Evolutionary conservation across 108 stramenopile species (phyloP), one percentile per base, ranked within the genome.

Genomic region (Cyclotella kingstonii): DNA sequence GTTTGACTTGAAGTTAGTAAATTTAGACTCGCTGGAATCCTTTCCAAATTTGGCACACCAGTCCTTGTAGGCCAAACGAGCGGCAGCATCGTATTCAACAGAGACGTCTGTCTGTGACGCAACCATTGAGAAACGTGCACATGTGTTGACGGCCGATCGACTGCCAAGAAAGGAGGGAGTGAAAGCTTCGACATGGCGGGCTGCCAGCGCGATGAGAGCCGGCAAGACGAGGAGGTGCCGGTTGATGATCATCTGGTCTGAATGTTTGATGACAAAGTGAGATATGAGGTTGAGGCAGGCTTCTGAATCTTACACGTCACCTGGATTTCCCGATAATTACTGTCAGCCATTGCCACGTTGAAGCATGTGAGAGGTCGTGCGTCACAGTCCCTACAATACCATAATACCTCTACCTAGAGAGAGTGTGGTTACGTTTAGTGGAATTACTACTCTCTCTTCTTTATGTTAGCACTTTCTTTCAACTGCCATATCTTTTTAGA

Each of bases 1-100:
- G 69, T 89, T 90, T 33, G 66, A 38, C 57, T 83, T 79, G 75
- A 94, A 94, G 10, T 61, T 55, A 44, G 66, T 61, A 46, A 77
- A 94, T 18, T 78, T 63, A 0, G 29, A 64, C 8, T 76, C 81
- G 40, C 73, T 81, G 25, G 72, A 68, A 4, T 69, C 77, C 66
- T 89, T 86, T 7, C 56, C 57, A 56, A 66, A 89, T 40, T 80
- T 69, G 30, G 53, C 39, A 51, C 81, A 69, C 92, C 92, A 94
- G 46, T 77, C 80, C 7, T 77, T 69, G 74, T 90, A 94, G 14
- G 91, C 91, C 23, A 90, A 78, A 39, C 81, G 83, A 41, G 91
- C 88, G 15, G 91, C 85, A 14, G 88, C 79, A 64, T 93, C 91
- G 74, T 89, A 93, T 12, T 68, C 74, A 33, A 93, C 60, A 18